phyloP scores from a whole-genome alignment of 2,329 filamentous ascomycete species.

The Aureobasidium lini region DNA sequence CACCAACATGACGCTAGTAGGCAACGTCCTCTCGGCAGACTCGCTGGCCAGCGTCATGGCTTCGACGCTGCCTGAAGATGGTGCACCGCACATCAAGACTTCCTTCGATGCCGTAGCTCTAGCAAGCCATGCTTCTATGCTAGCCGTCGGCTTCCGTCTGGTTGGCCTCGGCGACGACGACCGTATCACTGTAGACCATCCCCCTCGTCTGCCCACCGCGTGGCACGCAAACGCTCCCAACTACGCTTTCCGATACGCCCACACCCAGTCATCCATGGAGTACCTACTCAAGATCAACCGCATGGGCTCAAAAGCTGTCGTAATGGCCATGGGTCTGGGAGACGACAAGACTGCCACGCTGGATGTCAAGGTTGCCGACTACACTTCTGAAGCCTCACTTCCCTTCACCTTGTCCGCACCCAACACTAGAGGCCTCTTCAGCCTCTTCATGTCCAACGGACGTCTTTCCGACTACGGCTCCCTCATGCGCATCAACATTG shows the following conservation, averaged over 20 bases:
- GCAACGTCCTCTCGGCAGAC: conserved; percentile 37
- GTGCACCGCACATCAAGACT: conserved; percentile 47
- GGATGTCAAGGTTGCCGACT: conserved; percentile 68
- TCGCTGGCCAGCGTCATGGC: conserved; percentile 39
- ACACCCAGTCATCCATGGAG: conserved; percentile 75
- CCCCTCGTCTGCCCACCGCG: conserved; percentile 51
- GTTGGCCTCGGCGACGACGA: conserved; percentile 80
- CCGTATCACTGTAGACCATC: conserved; percentile 39
- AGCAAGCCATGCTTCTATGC: conserved; percentile 75
- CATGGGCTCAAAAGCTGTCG: conserved; percentile 74
- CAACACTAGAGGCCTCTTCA: conserved; percentile 39
- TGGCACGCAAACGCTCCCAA: conserved; percentile 71
- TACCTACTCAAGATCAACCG: conserved; percentile 77
- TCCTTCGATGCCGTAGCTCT: conserved; percentile 78
- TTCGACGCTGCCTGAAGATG: conserved; percentile 33
- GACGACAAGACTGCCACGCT: conserved; percentile 75
- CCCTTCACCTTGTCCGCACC: conserved; percentile 35
- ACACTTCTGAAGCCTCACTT: conserved; percentile 56
- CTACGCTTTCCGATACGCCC: conserved; percentile 79
- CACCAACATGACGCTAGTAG: conserved; percentile 10
- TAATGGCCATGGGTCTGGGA: conserved; percentile 70
- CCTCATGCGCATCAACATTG: conserved; percentile 67
- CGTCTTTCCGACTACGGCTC: conserved; percentile 61
- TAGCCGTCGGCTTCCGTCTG: conserved; percentile 70
- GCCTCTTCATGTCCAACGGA: conserved; percentile 66